A percentile compares a stretch with the other conserved stretches of the same genome.
Conservation (phyloP, 192 early-diverging fungal species). For the Rhizoclosmatium sp. region DNA sequence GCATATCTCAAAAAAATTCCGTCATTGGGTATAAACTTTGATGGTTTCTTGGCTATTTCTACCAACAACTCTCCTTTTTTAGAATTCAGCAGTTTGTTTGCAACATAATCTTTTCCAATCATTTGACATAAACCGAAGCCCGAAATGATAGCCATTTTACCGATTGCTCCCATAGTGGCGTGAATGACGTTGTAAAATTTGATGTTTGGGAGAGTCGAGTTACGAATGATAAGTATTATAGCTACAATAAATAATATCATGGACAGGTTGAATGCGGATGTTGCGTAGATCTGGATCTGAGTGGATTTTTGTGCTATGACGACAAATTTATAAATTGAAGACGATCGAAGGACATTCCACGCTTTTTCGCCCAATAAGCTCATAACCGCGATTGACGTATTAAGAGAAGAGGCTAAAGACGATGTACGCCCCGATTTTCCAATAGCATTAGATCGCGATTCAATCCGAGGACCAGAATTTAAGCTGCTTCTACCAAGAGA, state of each 20-base stretch:
- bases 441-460: too few relatives aligned
- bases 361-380: background rate
- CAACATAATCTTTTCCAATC: slow-evolving; percentile 32
- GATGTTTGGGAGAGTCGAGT: background rate
- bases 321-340: background rate
- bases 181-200: slow-evolving; percentile 23
- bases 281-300: slow-evolving; percentile 12
- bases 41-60: background rate
- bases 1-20: background rate
- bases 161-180: slow-evolving; percentile 17
- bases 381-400: background rate
- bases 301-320: background rate
- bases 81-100: slow-evolving; percentile 14
- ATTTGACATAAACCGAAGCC: background rate
- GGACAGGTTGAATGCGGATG: background rate
- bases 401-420: background rate
- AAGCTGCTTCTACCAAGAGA: too few relatives aligned
- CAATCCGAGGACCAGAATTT: too few relatives aligned
- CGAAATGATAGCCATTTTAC: slow-evolving; percentile 20
- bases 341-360: background rate
- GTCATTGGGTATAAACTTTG: background rate
- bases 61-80: background rate
- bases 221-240: background rate
- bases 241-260: background rate
- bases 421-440: too few relatives aligned